Conservation (phyloP, 495 filamentous ascomycete genomes). For the Penicillium canescens region DNA sequence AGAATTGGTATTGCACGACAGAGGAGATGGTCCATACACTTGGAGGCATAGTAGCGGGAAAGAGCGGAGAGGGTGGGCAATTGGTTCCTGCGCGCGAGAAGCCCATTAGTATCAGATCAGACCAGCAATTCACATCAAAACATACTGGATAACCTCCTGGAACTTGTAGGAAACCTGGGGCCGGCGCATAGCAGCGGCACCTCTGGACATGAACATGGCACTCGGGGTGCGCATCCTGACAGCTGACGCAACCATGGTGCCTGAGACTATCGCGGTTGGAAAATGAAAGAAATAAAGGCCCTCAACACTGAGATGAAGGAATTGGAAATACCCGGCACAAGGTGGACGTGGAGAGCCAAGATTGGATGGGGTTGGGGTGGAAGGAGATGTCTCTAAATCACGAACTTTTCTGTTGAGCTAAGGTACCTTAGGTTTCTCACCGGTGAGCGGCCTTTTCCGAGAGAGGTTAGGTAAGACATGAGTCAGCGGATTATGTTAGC, state of each 20-base stretch:
- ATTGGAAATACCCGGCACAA: constrained; percentile 13
- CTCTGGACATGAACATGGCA: constrained; percentile 46
- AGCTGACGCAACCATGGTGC: constrained; percentile 48
- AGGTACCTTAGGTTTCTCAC: constrained; percentile 16
- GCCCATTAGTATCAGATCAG: constrained; percentile 22
- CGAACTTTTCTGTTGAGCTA: constrained; percentile 52
- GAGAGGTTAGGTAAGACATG: constrained; percentile 12
- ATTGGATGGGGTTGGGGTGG: constrained; percentile 32
- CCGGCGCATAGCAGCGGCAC: constrained; percentile 43
- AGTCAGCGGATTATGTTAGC: neutral
- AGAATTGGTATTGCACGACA: constrained; percentile 13
- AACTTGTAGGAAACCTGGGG: constrained; percentile 46
- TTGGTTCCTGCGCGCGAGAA: constrained; percentile 35
- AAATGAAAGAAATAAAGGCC: constrained; percentile 28
- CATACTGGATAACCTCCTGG: constrained; percentile 46
- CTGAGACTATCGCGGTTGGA: constrained; percentile 28
- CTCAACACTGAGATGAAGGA: constrained; percentile 27
- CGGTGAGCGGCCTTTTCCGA: constrained; percentile 24
- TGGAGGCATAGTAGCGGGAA: constrained; percentile 74
- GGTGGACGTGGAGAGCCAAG: constrained; percentile 28
- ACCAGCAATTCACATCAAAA: neutral
- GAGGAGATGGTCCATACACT: constrained; percentile 54
- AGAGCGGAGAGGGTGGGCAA: constrained; percentile 60
- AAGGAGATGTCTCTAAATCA: constrained; percentile 26
- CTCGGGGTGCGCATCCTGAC: constrained; percentile 50